These are phyloP conservation scores for Pulveroboletus sp. DNA, from an alignment of 768 basidiomycete genomes.

Conservation along the genomic window DNA sequence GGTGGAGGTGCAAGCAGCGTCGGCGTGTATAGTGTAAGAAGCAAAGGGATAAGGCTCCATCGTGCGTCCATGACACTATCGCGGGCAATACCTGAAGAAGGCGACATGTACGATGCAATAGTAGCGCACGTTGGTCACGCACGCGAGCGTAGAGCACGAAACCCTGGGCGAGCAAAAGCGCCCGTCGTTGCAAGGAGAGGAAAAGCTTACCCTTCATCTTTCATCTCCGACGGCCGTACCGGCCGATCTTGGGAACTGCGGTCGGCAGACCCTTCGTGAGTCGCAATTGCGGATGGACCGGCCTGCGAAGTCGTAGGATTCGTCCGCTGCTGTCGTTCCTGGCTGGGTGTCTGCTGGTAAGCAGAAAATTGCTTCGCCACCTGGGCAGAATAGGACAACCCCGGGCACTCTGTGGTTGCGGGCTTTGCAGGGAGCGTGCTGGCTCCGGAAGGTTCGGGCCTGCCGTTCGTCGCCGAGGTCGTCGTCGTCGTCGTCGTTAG, in stretches of 20 bases:
- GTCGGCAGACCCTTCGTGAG: slow-evolving; percentile 33
- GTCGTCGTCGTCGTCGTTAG: slow-evolving; percentile 17
- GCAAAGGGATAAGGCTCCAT: slow-evolving; percentile 9
- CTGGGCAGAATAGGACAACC: slow-evolving; percentile 57
- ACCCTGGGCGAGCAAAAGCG: slow-evolving; percentile 11
- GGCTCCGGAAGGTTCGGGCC: slow-evolving; percentile 21
- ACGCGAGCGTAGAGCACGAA: slow-evolving; percentile 8
- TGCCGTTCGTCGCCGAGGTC: slow-evolving; percentile 14
- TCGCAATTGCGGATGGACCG: slow-evolving; percentile 31
- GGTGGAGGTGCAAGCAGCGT: slow-evolving; percentile 11
- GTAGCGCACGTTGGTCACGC: slow-evolving; percentile 2
- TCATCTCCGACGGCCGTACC: slow-evolving; percentile 69
- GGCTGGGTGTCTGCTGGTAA: slow-evolving; percentile 62
- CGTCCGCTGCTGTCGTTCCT: slow-evolving; percentile 50
- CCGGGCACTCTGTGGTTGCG: slow-evolving; percentile 19
- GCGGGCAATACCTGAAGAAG: slow-evolving; percentile 11
- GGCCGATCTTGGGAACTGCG: slow-evolving; percentile 42
- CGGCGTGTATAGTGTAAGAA: slow-evolving; percentile 16
- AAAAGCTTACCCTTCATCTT: slow-evolving; percentile 74
- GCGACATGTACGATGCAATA: slow-evolving; percentile 12
- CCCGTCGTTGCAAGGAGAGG: slow-evolving; percentile 14
- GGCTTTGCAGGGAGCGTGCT: slow-evolving; percentile 28
- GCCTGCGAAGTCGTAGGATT: slow-evolving; percentile 22
- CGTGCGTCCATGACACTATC: slow-evolving; percentile 27
- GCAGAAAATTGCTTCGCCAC: slow-evolving; percentile 61